A percentile compares a stretch with the other conserved stretches of the same genome.
phyloP scores from a whole-genome alignment of 2,329 filamentous ascomycete species.

The Fusarium sacchari region DNA sequence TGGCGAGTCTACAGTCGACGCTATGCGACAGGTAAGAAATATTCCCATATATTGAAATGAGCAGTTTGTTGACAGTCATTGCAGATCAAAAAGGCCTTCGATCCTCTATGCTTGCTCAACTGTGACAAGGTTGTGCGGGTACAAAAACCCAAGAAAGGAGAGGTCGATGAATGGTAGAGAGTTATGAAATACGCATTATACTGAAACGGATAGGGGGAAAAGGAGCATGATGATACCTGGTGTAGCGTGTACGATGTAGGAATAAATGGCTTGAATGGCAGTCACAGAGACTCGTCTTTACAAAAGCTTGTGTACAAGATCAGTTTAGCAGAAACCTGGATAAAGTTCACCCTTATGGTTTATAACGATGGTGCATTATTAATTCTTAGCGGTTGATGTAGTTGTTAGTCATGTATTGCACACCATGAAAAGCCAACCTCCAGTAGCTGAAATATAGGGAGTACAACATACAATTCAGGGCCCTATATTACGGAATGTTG shows the following conservation, averaged over 20 bases:
- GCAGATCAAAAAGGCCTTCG: constrained; percentile 82
- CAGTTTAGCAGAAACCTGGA: background rate
- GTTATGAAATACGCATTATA: background rate
- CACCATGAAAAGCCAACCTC: background rate
- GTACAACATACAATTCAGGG: background rate
- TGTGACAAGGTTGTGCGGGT: constrained; percentile 75
- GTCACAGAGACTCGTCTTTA: background rate
- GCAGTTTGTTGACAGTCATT: background rate
- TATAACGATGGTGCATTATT: background rate
- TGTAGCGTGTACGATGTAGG: constrained; percentile 32
- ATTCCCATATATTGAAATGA: constrained; percentile 22
- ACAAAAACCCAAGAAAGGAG: constrained; percentile 57
- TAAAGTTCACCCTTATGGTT: background rate
- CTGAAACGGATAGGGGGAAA: background rate
- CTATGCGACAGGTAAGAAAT: constrained; percentile 77
- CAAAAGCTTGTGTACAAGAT: constrained; percentile 14
- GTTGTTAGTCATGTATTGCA: background rate
- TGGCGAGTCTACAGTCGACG: constrained; percentile 77
- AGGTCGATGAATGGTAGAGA: constrained; percentile 57
- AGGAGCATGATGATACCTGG: constrained; percentile 20
- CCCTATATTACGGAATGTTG: background rate
- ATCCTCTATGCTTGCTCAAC: constrained; percentile 77
- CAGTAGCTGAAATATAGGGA: background rate
- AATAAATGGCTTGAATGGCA: constrained; percentile 19
- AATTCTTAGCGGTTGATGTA: background rate